Percentiles rank a stretch among this genome's conserved stretches.
Evolutionary conservation across 116 monocot species (phyloP).

Genomic region (Posidonia oceanica): DNA sequence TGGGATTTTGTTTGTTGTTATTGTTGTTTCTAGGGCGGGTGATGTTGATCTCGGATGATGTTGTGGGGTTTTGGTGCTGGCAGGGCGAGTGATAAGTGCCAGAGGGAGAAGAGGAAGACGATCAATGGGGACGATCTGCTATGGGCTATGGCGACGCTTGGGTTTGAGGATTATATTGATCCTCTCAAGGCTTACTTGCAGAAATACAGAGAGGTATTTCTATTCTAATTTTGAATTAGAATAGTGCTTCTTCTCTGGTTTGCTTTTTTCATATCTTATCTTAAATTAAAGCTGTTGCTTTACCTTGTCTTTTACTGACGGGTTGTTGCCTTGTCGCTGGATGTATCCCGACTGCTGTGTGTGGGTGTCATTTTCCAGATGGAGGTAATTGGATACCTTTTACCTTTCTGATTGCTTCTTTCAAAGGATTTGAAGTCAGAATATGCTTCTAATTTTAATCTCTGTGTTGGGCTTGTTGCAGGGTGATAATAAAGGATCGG

Average conservation of each 20-base stretch:
- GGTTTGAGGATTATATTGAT: conserved; percentile 78
- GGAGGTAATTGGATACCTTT: conserved; percentile 8
- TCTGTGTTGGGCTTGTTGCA: not conserved
- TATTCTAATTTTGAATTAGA: not conserved
- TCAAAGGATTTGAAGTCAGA: not conserved
- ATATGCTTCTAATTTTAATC: not conserved
- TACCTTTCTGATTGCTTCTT: not conserved
- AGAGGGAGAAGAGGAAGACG: conserved; percentile 69
- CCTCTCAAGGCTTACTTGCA: conserved; percentile 55
- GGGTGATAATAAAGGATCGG: conserved; percentile 43
- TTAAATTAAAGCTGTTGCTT: not conserved
- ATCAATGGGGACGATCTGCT: conserved; percentile 72
- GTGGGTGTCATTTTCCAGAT: not conserved
- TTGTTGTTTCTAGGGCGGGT: not conserved
- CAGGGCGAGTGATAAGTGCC: conserved; percentile 77
- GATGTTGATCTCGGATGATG: too few relatives aligned
- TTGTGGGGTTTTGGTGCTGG: not conserved
- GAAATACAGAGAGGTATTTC: conserved; percentile 62
- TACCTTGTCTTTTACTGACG: not conserved
- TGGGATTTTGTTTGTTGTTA: not conserved
- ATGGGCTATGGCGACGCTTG: conserved; percentile 66
- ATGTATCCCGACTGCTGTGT: conserved; percentile 1
- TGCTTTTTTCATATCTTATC: not conserved
- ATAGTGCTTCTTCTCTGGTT: not conserved
- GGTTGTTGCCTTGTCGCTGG: not conserved